Base-by-base conservation (phyloP, 805 yeast species). In the Kuraishia floccosa region DNA sequence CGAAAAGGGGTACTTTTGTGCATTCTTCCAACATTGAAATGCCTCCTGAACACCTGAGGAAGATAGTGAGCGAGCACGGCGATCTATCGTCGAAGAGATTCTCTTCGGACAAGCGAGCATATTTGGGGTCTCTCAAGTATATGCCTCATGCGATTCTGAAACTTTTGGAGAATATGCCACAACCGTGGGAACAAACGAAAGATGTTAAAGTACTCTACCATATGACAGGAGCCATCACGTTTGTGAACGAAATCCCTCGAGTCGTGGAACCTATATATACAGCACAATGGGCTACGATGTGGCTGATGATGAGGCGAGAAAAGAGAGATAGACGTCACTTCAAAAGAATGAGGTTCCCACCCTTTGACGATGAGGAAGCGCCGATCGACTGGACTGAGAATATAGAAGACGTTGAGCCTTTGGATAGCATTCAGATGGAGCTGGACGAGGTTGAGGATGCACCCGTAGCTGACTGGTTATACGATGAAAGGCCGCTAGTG, bases 311-410 rank as follows among this genome's bases (percentile, higher is more conserved):
- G 99, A 71, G 96, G 44, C 65, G 89, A 29, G 97, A 91, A 49
- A 91, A 91, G 51, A 70, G 93, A 35, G 97, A 87, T 49, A 67
- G 97, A 42, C 62, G 74, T 21, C 93, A 83, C 48, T 89, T 91
- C 56, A 81, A 84, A 46, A 69, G 99, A 41, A 77, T 91, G 83
- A 68, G 85, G 34, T 82, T 91, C 42, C 99, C 99, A 1, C 87
- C 94, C 0, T 86, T 89, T 56, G 98, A 91, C 52, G 99, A 91
- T 49, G 98, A 91, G 52, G 97, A 89, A 50, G 96, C 96, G 0
- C 93, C 94, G 1, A 47, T 87, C 20, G 71, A 77, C 34, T 91
- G 83, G 76, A 45, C 74, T n/a, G 93, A 85, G 34, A 79, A 81
- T 44, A 58, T 86, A 10, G 79, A 82, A 37, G 79, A 73, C 11